These are phyloP conservation scores for Colletotrichum liriopes DNA, from an alignment of 2,329 filamentous ascomycete species.

Conservation along the genomic window DNA sequence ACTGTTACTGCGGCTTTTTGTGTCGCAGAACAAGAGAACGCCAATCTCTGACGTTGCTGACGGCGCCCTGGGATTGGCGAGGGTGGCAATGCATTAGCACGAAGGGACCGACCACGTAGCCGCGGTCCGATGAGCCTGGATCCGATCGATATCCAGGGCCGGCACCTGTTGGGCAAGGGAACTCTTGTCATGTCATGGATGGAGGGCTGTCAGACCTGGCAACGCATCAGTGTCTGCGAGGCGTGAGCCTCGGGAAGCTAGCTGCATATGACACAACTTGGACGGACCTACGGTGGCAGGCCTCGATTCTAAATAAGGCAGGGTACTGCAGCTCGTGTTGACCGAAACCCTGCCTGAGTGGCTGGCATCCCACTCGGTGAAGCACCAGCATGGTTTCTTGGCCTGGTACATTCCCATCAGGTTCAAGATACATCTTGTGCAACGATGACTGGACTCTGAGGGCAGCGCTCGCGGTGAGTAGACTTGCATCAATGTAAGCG, in stretches of 20 bases:
- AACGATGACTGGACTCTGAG: constrained; percentile 3
- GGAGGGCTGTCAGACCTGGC: constrained; percentile 20
- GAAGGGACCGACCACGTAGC: constrained; percentile 17
- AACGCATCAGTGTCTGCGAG: constrained; percentile 16
- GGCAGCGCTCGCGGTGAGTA: not conserved
- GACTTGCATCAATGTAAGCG: constrained; percentile 9
- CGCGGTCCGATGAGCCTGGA: constrained; percentile 34
- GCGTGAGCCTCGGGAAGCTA: constrained; percentile 24
- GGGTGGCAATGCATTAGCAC: constrained; percentile 20
- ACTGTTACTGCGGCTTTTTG: not conserved
- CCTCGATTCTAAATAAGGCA: constrained; percentile 32
- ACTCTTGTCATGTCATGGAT: constrained; percentile 10
- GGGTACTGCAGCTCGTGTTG: constrained; percentile 32
- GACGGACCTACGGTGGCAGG: constrained; percentile 30
- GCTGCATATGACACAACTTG: constrained; percentile 26
- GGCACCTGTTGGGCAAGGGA: constrained; percentile 9
- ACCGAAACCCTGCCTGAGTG: constrained; percentile 36
- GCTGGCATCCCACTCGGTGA: constrained; percentile 37
- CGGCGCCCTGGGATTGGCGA: constrained; percentile 5
- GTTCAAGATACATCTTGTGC: constrained; percentile 30
- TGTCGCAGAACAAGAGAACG: constrained; percentile 23
- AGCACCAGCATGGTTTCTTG: constrained; percentile 20
- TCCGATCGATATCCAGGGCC: constrained; percentile 20
- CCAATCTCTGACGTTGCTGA: constrained; percentile 1
- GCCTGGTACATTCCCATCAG: constrained; percentile 25